These are phyloP conservation scores for Talinum fruticosum DNA, from an alignment of 148 eudicot genomes.

Conservation along the genomic window DNA sequence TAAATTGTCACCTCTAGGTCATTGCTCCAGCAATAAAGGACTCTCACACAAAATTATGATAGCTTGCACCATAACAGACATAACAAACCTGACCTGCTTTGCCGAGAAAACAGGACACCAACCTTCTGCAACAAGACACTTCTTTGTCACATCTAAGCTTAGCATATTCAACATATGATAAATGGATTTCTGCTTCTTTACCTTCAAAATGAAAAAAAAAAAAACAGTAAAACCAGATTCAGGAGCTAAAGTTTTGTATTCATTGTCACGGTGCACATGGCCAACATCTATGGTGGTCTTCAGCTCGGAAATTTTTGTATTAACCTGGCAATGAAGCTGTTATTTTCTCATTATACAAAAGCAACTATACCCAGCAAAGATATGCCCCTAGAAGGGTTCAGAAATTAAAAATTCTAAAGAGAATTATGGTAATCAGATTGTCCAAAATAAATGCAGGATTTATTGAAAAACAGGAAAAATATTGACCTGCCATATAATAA, in stretches of 20 bases:
- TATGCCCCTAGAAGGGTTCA: too few species aligned
- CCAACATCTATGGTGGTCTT: constrained; percentile 69
- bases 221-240: neutral
- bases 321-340: constrained; percentile 41
- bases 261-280: constrained; percentile 50
- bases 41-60: constrained; percentile 1
- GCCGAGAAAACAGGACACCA: constrained; percentile 74
- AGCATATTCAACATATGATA: constrained; percentile 71
- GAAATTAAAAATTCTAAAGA: too few species aligned
- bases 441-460: too few species aligned
- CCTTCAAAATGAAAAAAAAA: constrained; percentile 29
- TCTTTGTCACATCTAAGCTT: constrained; percentile 70
- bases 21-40: constrained; percentile 3
- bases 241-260: neutral
- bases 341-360: neutral
- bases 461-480: too few species aligned
- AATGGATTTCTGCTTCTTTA: constrained; percentile 60
- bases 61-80: constrained; percentile 16
- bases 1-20: neutral
- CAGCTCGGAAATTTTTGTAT: constrained; percentile 62
- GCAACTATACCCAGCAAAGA: neutral
- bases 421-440: too few species aligned
- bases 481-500: too few species aligned
- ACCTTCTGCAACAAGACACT: constrained; percentile 82
- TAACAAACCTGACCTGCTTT: constrained; percentile 47